Conservation (phyloP, 139 green algal species). For the Zygnema circumcarinatum region DNA sequence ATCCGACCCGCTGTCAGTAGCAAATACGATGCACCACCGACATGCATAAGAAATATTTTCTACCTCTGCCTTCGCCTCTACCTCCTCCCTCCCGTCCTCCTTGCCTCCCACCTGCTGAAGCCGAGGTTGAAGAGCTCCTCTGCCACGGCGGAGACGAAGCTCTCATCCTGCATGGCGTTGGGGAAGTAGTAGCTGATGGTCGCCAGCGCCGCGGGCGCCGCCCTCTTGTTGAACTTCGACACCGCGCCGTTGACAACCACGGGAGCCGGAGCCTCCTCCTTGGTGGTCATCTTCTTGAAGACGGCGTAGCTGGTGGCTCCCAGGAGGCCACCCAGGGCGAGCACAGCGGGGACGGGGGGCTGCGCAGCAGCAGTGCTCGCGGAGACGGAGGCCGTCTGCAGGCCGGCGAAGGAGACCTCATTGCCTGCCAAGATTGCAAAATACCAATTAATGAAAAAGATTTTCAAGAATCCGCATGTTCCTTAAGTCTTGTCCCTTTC, state of each 20-base stretch:
- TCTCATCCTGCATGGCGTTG: slow-evolving; percentile 24
- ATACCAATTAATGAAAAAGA: no score
- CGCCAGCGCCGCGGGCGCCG: neutral
- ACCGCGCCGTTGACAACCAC: neutral
- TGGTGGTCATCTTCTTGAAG: neutral
- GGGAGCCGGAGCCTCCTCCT: neutral
- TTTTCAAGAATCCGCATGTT: no score
- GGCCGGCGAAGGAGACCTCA: neutral
- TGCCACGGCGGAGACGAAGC: neutral
- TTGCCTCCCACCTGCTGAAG: slow-evolving; percentile 18
- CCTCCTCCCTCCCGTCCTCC: no score
- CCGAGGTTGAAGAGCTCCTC: neutral
- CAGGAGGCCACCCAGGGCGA: neutral
- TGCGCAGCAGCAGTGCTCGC: no score
- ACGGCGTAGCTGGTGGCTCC: neutral
- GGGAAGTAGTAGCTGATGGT: slow-evolving; percentile 23
- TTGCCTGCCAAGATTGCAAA: no score
- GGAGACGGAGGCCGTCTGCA: neutral
- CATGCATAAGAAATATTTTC: no score
- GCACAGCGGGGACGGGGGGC: neutral
- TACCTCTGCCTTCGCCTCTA: no score
- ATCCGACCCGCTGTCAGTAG: no score
- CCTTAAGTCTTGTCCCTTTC: no score
- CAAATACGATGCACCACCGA: no score
- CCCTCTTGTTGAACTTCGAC: neutral